phyloP scores from a whole-genome alignment of 2,329 filamentous ascomycete genomes.

The Pseudogymnoascus destructans region DNA sequence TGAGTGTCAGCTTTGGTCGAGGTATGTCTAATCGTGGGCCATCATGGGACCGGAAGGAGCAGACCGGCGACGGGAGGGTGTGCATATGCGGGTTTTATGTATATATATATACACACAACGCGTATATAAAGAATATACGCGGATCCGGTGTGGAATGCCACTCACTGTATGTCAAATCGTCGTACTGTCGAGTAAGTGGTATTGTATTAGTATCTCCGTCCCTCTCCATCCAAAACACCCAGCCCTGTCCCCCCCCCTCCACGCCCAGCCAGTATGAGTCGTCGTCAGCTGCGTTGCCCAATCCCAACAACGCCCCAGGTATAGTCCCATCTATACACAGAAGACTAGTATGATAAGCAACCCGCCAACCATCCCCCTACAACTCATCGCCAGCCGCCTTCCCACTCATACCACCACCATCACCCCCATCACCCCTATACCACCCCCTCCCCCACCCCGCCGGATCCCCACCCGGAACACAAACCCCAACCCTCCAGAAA shows the following conservation, averaged over 20 bases:
- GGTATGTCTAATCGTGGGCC: neutral
- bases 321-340: neutral
- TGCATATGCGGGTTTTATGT: neutral
- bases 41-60: neutral
- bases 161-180: too few relatives aligned
- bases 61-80: neutral
- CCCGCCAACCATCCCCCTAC: neutral
- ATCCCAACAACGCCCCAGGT: neutral
- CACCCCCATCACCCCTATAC: slow-evolving; percentile 25
- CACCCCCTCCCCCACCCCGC: slow-evolving; percentile 49
- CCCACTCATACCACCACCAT: neutral
- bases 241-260: neutral
- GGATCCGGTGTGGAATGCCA: neutral
- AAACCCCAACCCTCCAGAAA: slow-evolving; percentile 86
- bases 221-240: neutral
- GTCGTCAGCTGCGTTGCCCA: neutral
- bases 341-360: neutral
- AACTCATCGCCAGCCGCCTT: neutral
- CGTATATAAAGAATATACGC: neutral
- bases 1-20: neutral
- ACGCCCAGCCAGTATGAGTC: neutral
- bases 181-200: too few relatives aligned
- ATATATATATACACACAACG: neutral
- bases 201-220: neutral
- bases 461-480: slow-evolving; percentile 67